phyloP scores from a whole-genome alignment of 176 grass and related monocot genomes.

The Microstegium vimineum region DNA sequence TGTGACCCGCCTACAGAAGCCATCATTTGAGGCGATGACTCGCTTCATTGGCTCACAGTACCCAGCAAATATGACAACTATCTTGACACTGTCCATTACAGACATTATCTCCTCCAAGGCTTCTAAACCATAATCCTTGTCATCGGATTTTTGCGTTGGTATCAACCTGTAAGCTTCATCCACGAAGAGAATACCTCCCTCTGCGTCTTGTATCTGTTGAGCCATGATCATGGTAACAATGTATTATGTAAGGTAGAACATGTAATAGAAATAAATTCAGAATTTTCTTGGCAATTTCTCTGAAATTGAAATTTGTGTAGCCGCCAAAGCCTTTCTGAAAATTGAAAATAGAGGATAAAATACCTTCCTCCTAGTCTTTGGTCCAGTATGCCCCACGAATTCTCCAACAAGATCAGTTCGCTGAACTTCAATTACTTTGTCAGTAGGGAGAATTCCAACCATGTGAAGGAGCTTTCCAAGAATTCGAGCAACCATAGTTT shows the following conservation, averaged over 20 bases:
- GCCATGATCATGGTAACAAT: neutral
- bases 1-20: conserved; percentile 77
- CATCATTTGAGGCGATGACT: conserved; percentile 78
- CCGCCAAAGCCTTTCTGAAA: neutral
- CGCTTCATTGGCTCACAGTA: conserved; percentile 93
- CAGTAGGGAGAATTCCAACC: conserved; percentile 83
- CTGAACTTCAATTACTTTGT: conserved; percentile 95
- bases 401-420: conserved; percentile 98
- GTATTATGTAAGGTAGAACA: neutral
- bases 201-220: conserved; percentile 81
- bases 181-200: conserved; percentile 89
- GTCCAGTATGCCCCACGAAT: conserved; percentile 97
- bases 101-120: conserved; percentile 99
- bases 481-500: conserved; percentile 98
- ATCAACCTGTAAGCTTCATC: conserved; percentile 98
- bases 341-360: conserved; percentile 22
- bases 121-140: conserved; percentile 96
- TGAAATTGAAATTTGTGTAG: neutral
- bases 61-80: conserved; percentile 87
- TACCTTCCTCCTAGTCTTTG: conserved; percentile 96
- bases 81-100: conserved; percentile 82
- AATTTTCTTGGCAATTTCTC: neutral
- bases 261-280: neutral
- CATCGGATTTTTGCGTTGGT: conserved; percentile 73
- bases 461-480: conserved; percentile 89